Conservation (phyloP, 305 asterid species). For the Caryopteris hybrid region DNA sequence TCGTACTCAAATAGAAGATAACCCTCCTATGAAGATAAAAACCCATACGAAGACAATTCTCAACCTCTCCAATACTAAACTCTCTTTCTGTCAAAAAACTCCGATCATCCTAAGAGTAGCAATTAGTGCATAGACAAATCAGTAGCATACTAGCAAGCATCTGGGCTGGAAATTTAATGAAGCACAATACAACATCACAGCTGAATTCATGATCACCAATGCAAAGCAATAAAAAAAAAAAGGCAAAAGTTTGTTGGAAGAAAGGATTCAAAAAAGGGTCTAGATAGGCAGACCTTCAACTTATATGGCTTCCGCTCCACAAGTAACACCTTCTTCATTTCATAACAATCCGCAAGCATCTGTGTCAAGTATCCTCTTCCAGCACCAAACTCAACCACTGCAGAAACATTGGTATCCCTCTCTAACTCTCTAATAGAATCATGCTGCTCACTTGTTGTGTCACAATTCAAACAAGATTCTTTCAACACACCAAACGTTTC, state of each 20-base stretch:
- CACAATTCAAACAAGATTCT: slow-evolving; percentile 9
- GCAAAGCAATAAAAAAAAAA: not conserved
- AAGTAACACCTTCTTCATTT: slow-evolving; percentile 68
- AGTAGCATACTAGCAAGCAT: slow-evolving; percentile 13
- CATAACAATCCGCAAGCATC: slow-evolving; percentile 88
- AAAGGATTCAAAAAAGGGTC: not conserved
- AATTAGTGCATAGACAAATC: not conserved
- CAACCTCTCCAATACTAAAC: slow-evolving; percentile 65
- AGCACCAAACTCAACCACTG: slow-evolving; percentile 97
- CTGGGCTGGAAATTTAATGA: not conserved
- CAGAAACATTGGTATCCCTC: slow-evolving; percentile 34
- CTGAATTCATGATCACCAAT: not conserved
- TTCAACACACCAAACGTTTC: slow-evolving; percentile 68
- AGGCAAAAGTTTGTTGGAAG: not conserved
- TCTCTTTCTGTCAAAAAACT: slow-evolving; percentile 83
- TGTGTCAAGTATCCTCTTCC: slow-evolving; percentile 98
- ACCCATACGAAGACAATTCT: slow-evolving; percentile 41
- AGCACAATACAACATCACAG: slow-evolving; percentile 3
- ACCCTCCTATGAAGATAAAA: too few relatives aligned
- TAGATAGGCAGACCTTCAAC: slow-evolving; percentile 49
- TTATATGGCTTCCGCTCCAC: slow-evolving; percentile 91
- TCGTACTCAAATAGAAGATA: too few relatives aligned
- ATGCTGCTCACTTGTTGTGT: slow-evolving; percentile 4
- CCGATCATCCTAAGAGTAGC: slow-evolving; percentile 71
- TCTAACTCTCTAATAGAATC: slow-evolving; percentile 13